Evolutionary conservation across 306 rosid species (phyloP), one percentile per base, ranked within the genome.

Genomic region (Cucumis melo): DNA sequence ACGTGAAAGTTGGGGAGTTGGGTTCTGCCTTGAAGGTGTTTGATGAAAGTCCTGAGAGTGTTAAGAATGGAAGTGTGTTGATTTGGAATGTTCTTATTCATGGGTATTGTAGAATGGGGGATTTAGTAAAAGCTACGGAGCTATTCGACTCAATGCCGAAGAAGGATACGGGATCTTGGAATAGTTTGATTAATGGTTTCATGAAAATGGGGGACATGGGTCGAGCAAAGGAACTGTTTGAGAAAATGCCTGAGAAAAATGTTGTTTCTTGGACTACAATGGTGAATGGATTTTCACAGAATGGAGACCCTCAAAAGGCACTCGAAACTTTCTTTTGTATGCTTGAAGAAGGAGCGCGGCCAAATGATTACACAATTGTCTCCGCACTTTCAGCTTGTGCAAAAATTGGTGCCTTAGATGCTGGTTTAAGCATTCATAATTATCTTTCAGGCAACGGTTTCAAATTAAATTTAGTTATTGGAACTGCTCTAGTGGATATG

Each of bases 201-300:
- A 42, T 74, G 75, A 80, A 27, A 54, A 74, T 62, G 1, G 82
- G 82, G 51, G 67, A 80, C 14, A 27, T 73, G 66, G 42, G 44
- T 74, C 63, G 50, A 10, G 79, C 82, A 24, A 51, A 5, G 17
- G 67, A 80, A 78, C 78, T 80, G 13, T 80, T 74, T 44, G 65
- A 51, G 38, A 21, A 53, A 61, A 74, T 80, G 74, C 53, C 82
- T 15, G 75, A 53, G 38, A 74, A 23, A 46, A 80, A 80, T 63
- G 82, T 74, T 48, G 82, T 80, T 73, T 80, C 82, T 17, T 80
- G 82, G 82, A 80, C 82, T 17, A 74, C 82, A 23, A 73, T 80
- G 78, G 82, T 80, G 29, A 80, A 46, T 34, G 82, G 82, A 24
- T 60, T 74, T 74, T 80, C 82, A 50, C 79, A 73, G 44, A 80